A percentile compares a stretch with the other conserved stretches of the same genome.
These are phyloP conservation scores for Raffaelea arxii DNA, from an alignment of 2,329 filamentous ascomycete species.

Conservation along the genomic window DNA sequence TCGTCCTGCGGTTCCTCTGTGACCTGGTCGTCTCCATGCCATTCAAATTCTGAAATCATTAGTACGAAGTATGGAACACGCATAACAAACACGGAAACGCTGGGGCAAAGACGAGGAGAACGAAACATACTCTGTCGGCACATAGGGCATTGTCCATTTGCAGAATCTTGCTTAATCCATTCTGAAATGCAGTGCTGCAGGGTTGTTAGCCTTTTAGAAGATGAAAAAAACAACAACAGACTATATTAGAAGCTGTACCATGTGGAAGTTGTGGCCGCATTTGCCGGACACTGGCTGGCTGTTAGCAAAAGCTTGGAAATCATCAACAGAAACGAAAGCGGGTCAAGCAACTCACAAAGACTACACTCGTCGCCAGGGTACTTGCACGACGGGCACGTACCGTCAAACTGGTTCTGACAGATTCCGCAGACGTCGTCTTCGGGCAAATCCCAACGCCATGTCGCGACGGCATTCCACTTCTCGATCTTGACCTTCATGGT, in stretches of 20 bases:
- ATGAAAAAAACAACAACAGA: background rate
- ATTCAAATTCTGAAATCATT: conserved; percentile 21
- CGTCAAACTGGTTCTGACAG: conserved; percentile 95
- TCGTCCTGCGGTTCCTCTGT: conserved; percentile 6
- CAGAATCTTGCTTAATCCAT: conserved; percentile 92
- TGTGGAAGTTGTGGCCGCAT: conserved; percentile 96
- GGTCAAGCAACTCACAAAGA: conserved; percentile 51
- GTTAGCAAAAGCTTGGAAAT: background rate
- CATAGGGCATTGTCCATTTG: conserved; percentile 94
- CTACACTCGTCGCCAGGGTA: conserved; percentile 95
- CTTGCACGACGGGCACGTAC: conserved; percentile 95
- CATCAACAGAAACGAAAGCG: background rate
- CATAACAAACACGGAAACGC: too few relatives aligned
- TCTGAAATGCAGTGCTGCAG: conserved; percentile 82
- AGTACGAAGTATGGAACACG: too few relatives aligned
- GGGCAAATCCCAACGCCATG: conserved; percentile 96
- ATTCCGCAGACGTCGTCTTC: conserved; percentile 98
- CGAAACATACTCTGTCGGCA: conserved; percentile 71
- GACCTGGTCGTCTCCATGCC: conserved; percentile 16
- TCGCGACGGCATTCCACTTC: conserved; percentile 87
- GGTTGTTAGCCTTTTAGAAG: conserved; percentile 7
- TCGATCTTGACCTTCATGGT: conserved; percentile 98
- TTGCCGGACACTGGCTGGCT: conserved; percentile 69
- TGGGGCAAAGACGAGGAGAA: background rate
- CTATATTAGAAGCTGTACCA: too few relatives aligned